Evolutionary conservation across 2,329 filamentous ascomycete species (phyloP).

Genomic region (Piedraia hortae): DNA sequence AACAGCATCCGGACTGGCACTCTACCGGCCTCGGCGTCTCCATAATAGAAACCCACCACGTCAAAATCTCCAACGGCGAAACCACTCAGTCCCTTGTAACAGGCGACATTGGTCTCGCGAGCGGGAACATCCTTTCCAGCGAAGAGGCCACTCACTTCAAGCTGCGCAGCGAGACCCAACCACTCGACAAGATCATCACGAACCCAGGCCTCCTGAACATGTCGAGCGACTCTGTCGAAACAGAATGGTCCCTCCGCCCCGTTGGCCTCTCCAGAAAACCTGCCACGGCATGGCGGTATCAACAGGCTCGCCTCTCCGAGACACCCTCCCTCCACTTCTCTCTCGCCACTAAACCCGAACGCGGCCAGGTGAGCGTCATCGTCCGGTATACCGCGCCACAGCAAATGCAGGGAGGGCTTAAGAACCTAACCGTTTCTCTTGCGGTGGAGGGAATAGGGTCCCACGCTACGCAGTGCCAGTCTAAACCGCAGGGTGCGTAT

Average conservation of each 20-base stretch:
- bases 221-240: conserved; percentile 32
- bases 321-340: conserved; percentile 32
- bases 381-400: conserved; percentile 68
- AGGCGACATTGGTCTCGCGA: conserved; percentile 66
- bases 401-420: conserved; percentile 33
- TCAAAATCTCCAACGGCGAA: conserved; percentile 47
- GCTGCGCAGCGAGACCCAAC: conserved; percentile 62
- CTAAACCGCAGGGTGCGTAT: conserved; percentile 56
- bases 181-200: conserved; percentile 77
- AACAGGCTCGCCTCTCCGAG: conserved; percentile 52
- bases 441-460: conserved; percentile 31
- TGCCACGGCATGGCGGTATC: conserved; percentile 74
- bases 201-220: conserved; percentile 77
- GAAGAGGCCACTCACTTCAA: conserved; percentile 38
- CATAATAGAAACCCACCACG: conserved; percentile 74
- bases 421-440: conserved; percentile 48
- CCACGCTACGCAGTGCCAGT: conserved; percentile 39
- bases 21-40: conserved; percentile 63
- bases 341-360: conserved; percentile 58
- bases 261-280: conserved; percentile 40
- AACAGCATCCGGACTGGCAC: conserved; percentile 57
- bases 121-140: conserved; percentile 16
- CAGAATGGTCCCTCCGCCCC: conserved; percentile 49
- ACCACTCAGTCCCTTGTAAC: conserved; percentile 46
- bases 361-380: conserved; percentile 63